phyloP scores from a whole-genome alignment of 164 flowering plant species.

The Sedum album region DNA sequence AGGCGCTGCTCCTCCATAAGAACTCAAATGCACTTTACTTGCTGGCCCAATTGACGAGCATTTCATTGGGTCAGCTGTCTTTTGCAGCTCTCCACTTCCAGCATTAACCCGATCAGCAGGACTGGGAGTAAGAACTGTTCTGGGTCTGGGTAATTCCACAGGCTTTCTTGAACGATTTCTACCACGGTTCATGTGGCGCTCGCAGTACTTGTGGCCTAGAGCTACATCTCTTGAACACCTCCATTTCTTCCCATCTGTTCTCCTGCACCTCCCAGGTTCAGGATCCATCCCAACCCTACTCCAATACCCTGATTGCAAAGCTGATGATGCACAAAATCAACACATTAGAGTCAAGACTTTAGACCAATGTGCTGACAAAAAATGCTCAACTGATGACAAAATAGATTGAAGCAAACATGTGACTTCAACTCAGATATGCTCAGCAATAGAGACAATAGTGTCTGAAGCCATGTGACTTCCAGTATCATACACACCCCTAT shows the following conservation, averaged over 20 bases:
- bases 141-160: slow-evolving; percentile 74
- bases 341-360: neutral
- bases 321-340: slow-evolving; percentile 17
- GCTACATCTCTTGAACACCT: slow-evolving; percentile 86
- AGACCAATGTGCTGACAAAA: neutral
- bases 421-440: slow-evolving; percentile 4
- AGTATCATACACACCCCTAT: too few relatives aligned
- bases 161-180: slow-evolving; percentile 99
- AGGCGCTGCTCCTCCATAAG: slow-evolving; percentile 9
- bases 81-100: slow-evolving; percentile 11
- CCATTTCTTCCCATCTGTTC: slow-evolving; percentile 97
- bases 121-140: slow-evolving; percentile 8
- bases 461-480: neutral
- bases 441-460: neutral
- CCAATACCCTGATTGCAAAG: slow-evolving; percentile 73
- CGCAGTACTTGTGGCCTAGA: slow-evolving; percentile 78
- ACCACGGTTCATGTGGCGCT: slow-evolving; percentile 94
- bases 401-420: neutral
- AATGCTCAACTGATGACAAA: neutral
- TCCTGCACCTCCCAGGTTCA: slow-evolving; percentile 88
- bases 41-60: slow-evolving; percentile 14
- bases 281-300: slow-evolving; percentile 68
- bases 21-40: slow-evolving; percentile 23
- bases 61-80: slow-evolving; percentile 10
- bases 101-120: slow-evolving; percentile 3